A percentile compares a stretch with the other conserved stretches of the same genome.
These are phyloP conservation scores for Plasmodium adleri DNA, from an alignment of 169 alveolate genomes.

Conservation along the genomic window DNA sequence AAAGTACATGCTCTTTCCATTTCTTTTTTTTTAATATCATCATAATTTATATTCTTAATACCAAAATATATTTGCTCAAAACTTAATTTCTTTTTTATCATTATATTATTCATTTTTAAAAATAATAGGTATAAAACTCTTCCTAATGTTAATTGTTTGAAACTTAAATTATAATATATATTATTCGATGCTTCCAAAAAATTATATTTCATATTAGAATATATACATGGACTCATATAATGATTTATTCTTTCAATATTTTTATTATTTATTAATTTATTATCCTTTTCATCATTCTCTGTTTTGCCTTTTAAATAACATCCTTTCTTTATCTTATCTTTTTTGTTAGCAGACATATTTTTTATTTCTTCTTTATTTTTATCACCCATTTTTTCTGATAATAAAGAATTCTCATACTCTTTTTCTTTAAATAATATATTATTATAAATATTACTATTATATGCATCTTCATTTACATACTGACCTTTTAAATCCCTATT, in stretches of 20 bases:
- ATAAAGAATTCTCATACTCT: too few relatives aligned
- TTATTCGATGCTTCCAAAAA: background rate
- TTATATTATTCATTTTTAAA: conserved; percentile 47
- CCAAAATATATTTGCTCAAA: conserved; percentile 67
- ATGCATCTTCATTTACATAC: too few relatives aligned
- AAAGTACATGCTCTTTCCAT: conserved; percentile 55
- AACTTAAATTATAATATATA: conserved; percentile 18
- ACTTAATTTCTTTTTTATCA: conserved; percentile 20
- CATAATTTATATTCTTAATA: conserved; percentile 31
- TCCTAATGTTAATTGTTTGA: conserved; percentile 32
- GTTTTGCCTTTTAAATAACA: background rate
- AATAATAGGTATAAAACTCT: conserved; percentile 35
- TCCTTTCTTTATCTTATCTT: background rate
- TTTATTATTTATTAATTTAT: background rate
- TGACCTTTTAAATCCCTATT: too few relatives aligned
- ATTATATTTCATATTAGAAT: background rate
- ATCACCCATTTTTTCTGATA: too few relatives aligned
- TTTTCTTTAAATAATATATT: too few relatives aligned
- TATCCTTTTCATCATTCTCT: background rate
- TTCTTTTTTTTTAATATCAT: conserved; percentile 58
- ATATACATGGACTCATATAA: background rate
- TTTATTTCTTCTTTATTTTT: too few relatives aligned
- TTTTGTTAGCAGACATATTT: background rate
- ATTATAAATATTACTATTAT: too few relatives aligned
- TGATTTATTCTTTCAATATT: background rate